Evolutionary conservation across 768 basidiomycete species (phyloP).

Genomic region (Leccinellum albellum): DNA sequence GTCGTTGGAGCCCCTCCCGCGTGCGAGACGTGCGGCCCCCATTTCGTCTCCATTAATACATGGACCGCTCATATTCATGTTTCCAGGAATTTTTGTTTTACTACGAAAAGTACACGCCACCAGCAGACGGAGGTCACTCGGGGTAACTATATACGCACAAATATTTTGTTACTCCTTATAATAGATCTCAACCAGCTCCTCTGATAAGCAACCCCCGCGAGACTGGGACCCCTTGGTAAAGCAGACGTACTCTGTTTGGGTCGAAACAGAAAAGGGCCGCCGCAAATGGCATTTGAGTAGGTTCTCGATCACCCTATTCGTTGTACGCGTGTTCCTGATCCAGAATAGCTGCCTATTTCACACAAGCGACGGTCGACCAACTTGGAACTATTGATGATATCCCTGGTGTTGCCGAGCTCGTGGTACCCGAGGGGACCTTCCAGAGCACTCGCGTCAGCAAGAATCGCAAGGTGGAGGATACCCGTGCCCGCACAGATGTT

Average conservation of each 20-base stretch:
- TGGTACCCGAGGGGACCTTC: slow-evolving; percentile 66
- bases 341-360: slow-evolving; percentile 76
- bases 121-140: slow-evolving; percentile 41
- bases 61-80: slow-evolving; percentile 12
- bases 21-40: slow-evolving; percentile 67
- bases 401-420: slow-evolving; percentile 51
- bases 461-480: slow-evolving; percentile 42
- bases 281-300: slow-evolving; percentile 84
- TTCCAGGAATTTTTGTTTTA: slow-evolving; percentile 80
- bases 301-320: slow-evolving; percentile 22
- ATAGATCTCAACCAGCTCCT: slow-evolving; percentile 23
- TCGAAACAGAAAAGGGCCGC: slow-evolving; percentile 56
- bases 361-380: slow-evolving; percentile 68
- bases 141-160: slow-evolving; percentile 32
- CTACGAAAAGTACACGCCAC: slow-evolving; percentile 65
- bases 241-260: slow-evolving; percentile 82
- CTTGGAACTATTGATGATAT: slow-evolving; percentile 71
- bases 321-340: slow-evolving; percentile 18
- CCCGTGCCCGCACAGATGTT: slow-evolving; percentile 29
- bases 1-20: slow-evolving; percentile 78
- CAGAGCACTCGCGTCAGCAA: slow-evolving; percentile 62
- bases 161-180: slow-evolving; percentile 7
- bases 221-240: slow-evolving; percentile 73
- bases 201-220: slow-evolving; percentile 51
- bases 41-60: slow-evolving; percentile 1